These are phyloP conservation scores for Parathielavia hyrcaniae DNA, from an alignment of 495 filamentous ascomycete species.

Conservation along the genomic window DNA sequence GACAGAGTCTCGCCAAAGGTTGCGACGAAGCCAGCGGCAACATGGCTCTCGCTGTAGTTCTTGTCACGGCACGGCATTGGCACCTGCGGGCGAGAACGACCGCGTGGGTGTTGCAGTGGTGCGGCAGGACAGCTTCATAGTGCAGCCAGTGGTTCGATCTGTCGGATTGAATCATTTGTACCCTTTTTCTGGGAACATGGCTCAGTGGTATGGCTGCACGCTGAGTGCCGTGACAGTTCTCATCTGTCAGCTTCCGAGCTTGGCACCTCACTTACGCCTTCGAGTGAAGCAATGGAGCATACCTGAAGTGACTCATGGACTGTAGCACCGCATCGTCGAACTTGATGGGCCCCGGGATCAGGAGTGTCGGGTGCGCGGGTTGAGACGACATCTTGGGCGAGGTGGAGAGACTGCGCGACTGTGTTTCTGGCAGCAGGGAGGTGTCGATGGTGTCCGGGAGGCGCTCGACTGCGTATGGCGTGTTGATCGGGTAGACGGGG, in stretches of 20 bases:
- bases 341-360: slow-evolving; percentile 96
- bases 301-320: slow-evolving; percentile 96
- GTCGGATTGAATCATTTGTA: too few relatives aligned
- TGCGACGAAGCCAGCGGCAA: slow-evolving; percentile 78
- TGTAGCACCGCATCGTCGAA: slow-evolving; percentile 96
- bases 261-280: not conserved
- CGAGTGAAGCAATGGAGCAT: not conserved
- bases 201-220: too few relatives aligned
- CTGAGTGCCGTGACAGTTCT: too few relatives aligned
- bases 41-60: slow-evolving; percentile 83
- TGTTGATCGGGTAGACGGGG: slow-evolving; percentile 44
- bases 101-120: too few relatives aligned
- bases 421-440: slow-evolving; percentile 27
- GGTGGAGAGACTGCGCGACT: slow-evolving; percentile 33
- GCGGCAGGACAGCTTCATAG: too few relatives aligned
- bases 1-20: slow-evolving; percentile 83
- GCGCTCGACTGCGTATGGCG: slow-evolving; percentile 40
- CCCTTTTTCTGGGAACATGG: too few relatives aligned
- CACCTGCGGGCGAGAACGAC: too few relatives aligned
- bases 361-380: slow-evolving; percentile 69
- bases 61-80: too few relatives aligned
- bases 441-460: slow-evolving; percentile 56
- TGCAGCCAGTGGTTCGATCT: too few relatives aligned
- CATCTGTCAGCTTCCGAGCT: slow-evolving; percentile 7
- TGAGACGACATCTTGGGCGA: slow-evolving; percentile 66